These are phyloP conservation scores for Talaromyces sp. DNA, from an alignment of 2,329 filamentous ascomycete species.

Conservation along the genomic window DNA sequence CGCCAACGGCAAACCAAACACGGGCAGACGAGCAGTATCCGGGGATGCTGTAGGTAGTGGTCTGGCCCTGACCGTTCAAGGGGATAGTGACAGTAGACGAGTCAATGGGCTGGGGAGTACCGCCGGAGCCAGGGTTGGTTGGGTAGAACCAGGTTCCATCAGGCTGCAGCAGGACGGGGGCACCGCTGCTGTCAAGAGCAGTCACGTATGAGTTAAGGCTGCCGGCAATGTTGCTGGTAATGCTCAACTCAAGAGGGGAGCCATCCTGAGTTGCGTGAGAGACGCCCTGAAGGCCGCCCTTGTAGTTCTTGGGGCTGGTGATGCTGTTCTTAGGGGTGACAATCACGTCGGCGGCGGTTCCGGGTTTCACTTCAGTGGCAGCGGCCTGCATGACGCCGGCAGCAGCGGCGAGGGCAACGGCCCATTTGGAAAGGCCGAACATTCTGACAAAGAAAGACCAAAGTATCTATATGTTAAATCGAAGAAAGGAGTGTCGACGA, in stretches of 20 bases:
- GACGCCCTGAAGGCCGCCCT: neutral
- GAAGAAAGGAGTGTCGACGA: neutral
- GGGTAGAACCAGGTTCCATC: constrained; percentile 44
- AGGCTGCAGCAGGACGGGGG: constrained; percentile 41
- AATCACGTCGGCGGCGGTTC: constrained; percentile 2
- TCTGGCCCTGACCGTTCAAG: constrained; percentile 35
- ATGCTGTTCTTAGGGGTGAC: constrained; percentile 7
- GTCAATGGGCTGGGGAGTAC: constrained; percentile 33
- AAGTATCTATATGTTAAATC: neutral
- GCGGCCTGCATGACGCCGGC: constrained; percentile 1
- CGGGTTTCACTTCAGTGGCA: constrained; percentile 6
- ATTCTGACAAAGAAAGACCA: neutral
- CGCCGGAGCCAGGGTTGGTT: constrained; percentile 32
- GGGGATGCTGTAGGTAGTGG: constrained; percentile 37
- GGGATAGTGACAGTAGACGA: constrained; percentile 39
- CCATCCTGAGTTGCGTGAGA: neutral
- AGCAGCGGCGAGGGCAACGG: constrained; percentile 2
- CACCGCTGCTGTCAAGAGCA: constrained; percentile 37
- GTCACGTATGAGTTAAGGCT: constrained; percentile 37
- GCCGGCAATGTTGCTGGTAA: constrained; percentile 42
- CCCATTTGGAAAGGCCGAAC: constrained; percentile 6
- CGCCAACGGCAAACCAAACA: constrained; percentile 44
- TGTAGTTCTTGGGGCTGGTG: constrained; percentile 3
- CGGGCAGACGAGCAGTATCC: constrained; percentile 41
- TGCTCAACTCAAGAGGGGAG: constrained; percentile 3